These are phyloP conservation scores for Saccharomycopsis fodiens DNA, from an alignment of 805 yeast species.

Conservation along the genomic window DNA sequence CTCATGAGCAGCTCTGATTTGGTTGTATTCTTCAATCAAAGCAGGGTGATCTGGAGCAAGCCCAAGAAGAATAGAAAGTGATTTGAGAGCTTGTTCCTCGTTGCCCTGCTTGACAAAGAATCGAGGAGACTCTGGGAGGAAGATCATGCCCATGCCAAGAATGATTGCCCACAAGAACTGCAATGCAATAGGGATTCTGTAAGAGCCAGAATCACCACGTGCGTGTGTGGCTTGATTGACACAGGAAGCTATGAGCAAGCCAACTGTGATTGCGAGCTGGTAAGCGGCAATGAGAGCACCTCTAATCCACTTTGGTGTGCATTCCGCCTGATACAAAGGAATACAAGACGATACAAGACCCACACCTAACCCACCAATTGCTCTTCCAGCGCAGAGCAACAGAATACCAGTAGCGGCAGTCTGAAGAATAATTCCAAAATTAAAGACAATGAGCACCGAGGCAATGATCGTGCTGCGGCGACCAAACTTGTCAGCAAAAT, in stretches of 20 bases:
- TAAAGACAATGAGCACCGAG: slow-evolving; percentile 39
- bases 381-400: slow-evolving; percentile 59
- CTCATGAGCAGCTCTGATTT: slow-evolving; percentile 41
- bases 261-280: slow-evolving; percentile 68
- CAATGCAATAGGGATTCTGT: slow-evolving; percentile 65
- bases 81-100: slow-evolving; percentile 45
- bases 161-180: slow-evolving; percentile 62
- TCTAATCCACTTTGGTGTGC: slow-evolving; percentile 70
- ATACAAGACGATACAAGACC: slow-evolving; percentile 67
- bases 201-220: slow-evolving; percentile 46
- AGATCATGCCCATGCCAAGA: slow-evolving; percentile 51
- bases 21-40: slow-evolving; percentile 38
- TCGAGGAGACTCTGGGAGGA: slow-evolving; percentile 73
- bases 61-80: slow-evolving; percentile 49
- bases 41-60: slow-evolving; percentile 37
- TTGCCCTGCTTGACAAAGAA: slow-evolving; percentile 51
- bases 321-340: slow-evolving; percentile 72
- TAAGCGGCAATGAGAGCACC: slow-evolving; percentile 71
- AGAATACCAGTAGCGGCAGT: slow-evolving; percentile 38
- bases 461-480: slow-evolving; percentile 43
- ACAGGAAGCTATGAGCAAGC: slow-evolving; percentile 59
- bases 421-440: slow-evolving; percentile 47
- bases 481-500: slow-evolving; percentile 46
- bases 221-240: slow-evolving; percentile 60
- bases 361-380: slow-evolving; percentile 64